These are phyloP conservation scores for Rhizopogon vesiculosus DNA, from an alignment of 768 basidiomycete genomes.

Conservation along the genomic window DNA sequence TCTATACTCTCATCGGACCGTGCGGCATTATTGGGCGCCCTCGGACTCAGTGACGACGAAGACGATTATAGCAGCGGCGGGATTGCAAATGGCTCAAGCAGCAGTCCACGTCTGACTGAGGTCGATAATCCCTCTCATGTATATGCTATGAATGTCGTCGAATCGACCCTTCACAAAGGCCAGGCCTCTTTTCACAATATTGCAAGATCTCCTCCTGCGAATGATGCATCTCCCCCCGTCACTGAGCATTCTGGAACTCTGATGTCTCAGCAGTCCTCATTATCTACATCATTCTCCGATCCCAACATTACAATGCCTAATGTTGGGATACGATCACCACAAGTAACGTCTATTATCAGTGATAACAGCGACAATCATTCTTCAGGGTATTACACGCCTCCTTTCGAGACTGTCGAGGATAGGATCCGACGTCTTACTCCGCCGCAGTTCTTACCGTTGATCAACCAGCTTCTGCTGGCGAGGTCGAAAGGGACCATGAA, in stretches of 20 bases:
- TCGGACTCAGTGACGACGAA: conserved; percentile 5
- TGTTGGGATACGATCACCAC: conserved; percentile 2
- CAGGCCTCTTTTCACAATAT: not conserved
- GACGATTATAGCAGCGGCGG: not conserved
- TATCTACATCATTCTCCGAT: not conserved
- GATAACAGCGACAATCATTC: conserved; percentile 2
- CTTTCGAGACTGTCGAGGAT: conserved; percentile 4
- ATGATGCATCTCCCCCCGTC: not conserved
- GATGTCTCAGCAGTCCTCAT: not conserved
- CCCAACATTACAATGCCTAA: not conserved
- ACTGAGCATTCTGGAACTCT: not conserved
- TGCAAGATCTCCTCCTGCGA: not conserved
- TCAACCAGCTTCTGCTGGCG: conserved; percentile 17
- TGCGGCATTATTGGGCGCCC: not conserved
- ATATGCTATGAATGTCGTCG: not conserved
- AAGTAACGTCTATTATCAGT: not conserved
- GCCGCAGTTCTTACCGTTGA: conserved; percentile 26
- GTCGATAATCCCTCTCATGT: not conserved
- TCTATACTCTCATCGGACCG: not conserved
- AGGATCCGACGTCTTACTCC: conserved; percentile 11
- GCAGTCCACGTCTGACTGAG: no score
- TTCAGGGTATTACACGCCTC: conserved; percentile 2
- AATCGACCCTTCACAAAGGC: not conserved
- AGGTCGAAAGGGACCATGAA: conserved; percentile 24
- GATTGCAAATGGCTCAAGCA: not conserved